Evolutionary conservation across 768 basidiomycete species (phyloP).

Genomic region (Trametes meyenii): DNA sequence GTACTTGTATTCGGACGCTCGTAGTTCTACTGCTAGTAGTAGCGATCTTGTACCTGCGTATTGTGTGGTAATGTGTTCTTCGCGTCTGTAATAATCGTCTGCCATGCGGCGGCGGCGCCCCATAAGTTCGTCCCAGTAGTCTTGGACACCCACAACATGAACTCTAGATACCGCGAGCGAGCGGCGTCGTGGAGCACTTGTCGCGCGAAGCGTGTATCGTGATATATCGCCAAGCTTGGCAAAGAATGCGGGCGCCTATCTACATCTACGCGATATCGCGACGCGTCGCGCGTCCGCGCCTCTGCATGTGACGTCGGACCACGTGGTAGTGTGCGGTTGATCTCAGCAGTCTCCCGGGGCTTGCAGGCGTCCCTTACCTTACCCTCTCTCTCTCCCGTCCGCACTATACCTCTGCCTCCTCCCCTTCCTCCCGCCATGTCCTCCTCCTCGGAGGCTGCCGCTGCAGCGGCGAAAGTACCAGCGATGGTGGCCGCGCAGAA

Average conservation of each 20-base stretch:
- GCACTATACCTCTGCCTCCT: neutral
- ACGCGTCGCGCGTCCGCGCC: neutral
- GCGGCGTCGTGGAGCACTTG: neutral
- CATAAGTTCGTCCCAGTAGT: too few species aligned
- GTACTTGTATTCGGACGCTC: too few species aligned
- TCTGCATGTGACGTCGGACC: slow-evolving; percentile 22
- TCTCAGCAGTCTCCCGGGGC: slow-evolving; percentile 4
- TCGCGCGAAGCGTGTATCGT: neutral
- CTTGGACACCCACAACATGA: too few species aligned
- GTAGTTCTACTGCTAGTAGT: too few species aligned
- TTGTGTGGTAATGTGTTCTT: too few species aligned
- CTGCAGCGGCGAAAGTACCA: slow-evolving; percentile 22
- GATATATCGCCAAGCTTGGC: neutral
- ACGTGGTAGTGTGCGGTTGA: slow-evolving; percentile 21
- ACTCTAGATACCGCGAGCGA: neutral
- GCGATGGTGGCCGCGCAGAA: slow-evolving; percentile 22
- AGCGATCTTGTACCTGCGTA: too few species aligned
- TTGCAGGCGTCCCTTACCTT: neutral
- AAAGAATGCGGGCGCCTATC: neutral
- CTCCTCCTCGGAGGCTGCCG: slow-evolving; percentile 25
- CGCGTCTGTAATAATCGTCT: too few species aligned
- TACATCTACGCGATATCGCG: neutral
- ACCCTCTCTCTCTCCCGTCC: neutral
- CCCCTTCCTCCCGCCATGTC: slow-evolving; percentile 25
- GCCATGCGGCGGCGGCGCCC: too few species aligned